A percentile compares a stretch with the other conserved stretches of the same genome.
These are phyloP conservation scores for Xylaria sp. DNA, from an alignment of 495 filamentous ascomycete genomes.

Conservation along the genomic window DNA sequence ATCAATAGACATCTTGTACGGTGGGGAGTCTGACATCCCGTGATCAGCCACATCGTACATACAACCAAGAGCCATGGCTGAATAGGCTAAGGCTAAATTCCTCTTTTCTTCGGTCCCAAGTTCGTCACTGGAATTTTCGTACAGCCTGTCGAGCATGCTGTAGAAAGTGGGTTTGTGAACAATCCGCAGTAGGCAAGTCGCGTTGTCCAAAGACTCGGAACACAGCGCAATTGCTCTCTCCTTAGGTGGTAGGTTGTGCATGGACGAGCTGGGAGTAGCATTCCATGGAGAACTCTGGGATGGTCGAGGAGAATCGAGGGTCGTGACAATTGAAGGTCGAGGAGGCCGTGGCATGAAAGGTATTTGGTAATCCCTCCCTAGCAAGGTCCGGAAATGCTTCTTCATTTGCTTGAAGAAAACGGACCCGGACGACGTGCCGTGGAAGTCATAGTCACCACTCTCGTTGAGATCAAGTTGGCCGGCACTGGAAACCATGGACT, in stretches of 20 bases:
- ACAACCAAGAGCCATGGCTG: slow-evolving; percentile 83
- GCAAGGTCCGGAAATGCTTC: slow-evolving; percentile 75
- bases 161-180: slow-evolving; percentile 91
- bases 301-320: slow-evolving; percentile 76
- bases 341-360: slow-evolving; percentile 56
- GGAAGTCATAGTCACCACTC: slow-evolving; percentile 90
- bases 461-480: slow-evolving; percentile 93
- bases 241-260: slow-evolving; percentile 73
- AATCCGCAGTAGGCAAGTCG: slow-evolving; percentile 80
- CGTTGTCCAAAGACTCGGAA: slow-evolving; percentile 80
- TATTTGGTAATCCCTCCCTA: slow-evolving; percentile 59
- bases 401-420: slow-evolving; percentile 85
- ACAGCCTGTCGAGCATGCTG: slow-evolving; percentile 77
- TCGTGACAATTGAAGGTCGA: slow-evolving; percentile 45
- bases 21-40: slow-evolving; percentile 35
- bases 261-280: slow-evolving; percentile 62
- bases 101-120: slow-evolving; percentile 77
- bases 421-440: slow-evolving; percentile 90
- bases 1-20: slow-evolving; percentile 75
- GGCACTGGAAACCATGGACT: slow-evolving; percentile 93
- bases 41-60: slow-evolving; percentile 71
- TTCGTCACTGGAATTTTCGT: slow-evolving; percentile 71
- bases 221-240: slow-evolving; percentile 72
- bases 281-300: slow-evolving; percentile 62
- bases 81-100: slow-evolving; percentile 84